Evolutionary conservation across 345 rosid genomes (phyloP), one percentile per base, ranked within the genome.

Genomic region (Geranium rotundifolium): DNA sequence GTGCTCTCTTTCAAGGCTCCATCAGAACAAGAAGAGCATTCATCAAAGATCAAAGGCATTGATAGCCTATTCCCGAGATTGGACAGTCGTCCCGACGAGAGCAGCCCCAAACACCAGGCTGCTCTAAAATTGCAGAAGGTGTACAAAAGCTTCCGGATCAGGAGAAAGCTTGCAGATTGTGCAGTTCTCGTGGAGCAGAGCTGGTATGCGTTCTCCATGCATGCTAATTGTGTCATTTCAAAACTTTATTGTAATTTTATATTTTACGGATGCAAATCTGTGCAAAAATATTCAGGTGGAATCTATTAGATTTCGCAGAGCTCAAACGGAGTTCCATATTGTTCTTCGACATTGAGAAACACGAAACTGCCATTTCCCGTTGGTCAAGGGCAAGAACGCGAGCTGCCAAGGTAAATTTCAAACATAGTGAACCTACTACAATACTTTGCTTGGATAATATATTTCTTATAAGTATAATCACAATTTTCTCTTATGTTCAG

Each of bases 371-470:
- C 62, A 85, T 85, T 63, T 90, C 95, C 0, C 90, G 96, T 59
- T 93, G 99, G 99, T 84, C 92, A 20, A 88, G 99, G 78, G 99
- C 97, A 0, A 88, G 96, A 74, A 90, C 81, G 37, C 75, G 90
- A 77, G 99, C 90, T 23, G 97, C 99, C 39, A 93, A 86, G 78
- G 81, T 93, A 50, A 23, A 23, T 23, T 23, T 23, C 27, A 23
- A 23, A 0, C 27, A 23, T 0, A 23, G 1, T 23, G 27, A 23
- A 23, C 27, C 1, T 23, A 0, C 27, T 23, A 23, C 27, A 2
- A 23, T 23, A 23, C 2, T 23, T 23, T 23, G 27, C 27, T 23
- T 23, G 27, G 27, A 23, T 23, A 23, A 23, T 23, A 23, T 23
- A 2, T 23, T n/a, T n/a, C n/a, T n/a, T n/a, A n/a, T n/a, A n/a